Percentiles rank a stretch among this genome's conserved stretches.
Evolutionary conservation across 202 grass and related monocot genomes (phyloP).

Genomic region (Brachypodium distachyon): DNA sequence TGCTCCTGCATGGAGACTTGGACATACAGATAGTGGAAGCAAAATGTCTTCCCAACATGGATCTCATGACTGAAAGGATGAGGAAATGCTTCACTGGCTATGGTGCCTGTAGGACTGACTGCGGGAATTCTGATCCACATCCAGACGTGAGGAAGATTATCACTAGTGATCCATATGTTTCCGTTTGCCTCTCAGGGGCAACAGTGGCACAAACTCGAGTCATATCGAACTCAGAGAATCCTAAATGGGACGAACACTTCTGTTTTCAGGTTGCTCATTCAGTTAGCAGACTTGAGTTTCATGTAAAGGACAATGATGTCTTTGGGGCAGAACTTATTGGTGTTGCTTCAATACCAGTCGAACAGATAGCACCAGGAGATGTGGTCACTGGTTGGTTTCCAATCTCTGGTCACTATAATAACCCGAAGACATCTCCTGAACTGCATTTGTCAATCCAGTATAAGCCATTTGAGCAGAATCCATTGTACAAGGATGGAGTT

Average conservation of each 20-base stretch:
- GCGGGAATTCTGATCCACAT: conserved; percentile 31
- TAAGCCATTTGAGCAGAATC: conserved; percentile 52
- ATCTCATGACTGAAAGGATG: conserved; percentile 77
- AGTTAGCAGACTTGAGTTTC: conserved; percentile 59
- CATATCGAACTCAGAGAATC: conserved; percentile 80
- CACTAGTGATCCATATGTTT: conserved; percentile 94
- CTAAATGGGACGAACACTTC: conserved; percentile 95
- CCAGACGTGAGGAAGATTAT: conserved; percentile 70
- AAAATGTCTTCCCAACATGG: conserved; percentile 88
- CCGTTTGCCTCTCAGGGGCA: conserved; percentile 69
- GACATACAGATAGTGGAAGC: conserved; percentile 94
- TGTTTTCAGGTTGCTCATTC: conserved; percentile 84
- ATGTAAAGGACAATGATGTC: conserved; percentile 90
- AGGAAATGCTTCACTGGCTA: conserved; percentile 67
- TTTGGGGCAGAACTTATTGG: conserved; percentile 92
- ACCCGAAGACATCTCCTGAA: conserved; percentile 59
- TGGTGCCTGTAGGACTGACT: conserved; percentile 39
- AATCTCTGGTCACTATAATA: conserved; percentile 42
- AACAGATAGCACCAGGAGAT: conserved; percentile 45
- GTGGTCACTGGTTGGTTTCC: conserved; percentile 69
- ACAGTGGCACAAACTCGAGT: conserved; percentile 84
- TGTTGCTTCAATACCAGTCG: conserved; percentile 62
- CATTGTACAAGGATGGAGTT: conserved; percentile 59
- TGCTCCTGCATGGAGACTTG: conserved; percentile 72
- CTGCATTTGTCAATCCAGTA: conserved; percentile 68